A percentile compares a stretch with the other conserved stretches of the same genome.
phyloP scores from a whole-genome alignment of 1,284 basidiomycete genomes.

The Austroboletus novae-zelandiae region DNA sequence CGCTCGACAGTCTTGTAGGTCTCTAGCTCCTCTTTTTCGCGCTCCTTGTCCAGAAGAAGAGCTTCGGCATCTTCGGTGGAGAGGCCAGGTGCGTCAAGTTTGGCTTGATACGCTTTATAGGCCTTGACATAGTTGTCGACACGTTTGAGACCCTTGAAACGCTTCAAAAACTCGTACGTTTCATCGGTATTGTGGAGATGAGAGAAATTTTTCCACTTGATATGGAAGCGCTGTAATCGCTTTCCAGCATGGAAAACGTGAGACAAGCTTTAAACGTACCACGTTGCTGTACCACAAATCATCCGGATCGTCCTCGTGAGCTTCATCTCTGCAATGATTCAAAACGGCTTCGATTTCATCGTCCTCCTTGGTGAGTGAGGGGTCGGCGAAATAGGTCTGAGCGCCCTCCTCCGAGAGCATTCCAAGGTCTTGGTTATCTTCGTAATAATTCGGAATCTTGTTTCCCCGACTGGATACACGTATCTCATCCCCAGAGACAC shows the following conservation, averaged over 20 bases:
- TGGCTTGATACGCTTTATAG: constrained; percentile 71
- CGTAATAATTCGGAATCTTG: constrained; percentile 83
- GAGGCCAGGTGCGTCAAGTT: constrained; percentile 65
- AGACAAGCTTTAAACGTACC: constrained; percentile 38
- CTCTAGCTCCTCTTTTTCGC: constrained; percentile 87
- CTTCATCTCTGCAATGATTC: constrained; percentile 80
- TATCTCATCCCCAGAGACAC: constrained; percentile 59
- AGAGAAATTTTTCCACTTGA: constrained; percentile 95
- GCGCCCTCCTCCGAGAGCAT: constrained; percentile 68
- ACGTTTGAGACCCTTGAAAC: constrained; percentile 92
- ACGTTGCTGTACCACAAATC: constrained; percentile 86
- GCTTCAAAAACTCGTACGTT: constrained; percentile 91
- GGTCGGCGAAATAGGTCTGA: constrained; percentile 53
- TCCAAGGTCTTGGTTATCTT: constrained; percentile 80
- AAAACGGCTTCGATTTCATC: constrained; percentile 91
- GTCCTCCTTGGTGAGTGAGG: constrained; percentile 60
- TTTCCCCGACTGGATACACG: constrained; percentile 80
- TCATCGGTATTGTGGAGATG: constrained; percentile 97
- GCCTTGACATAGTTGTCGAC: constrained; percentile 99
- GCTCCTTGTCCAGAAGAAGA: constrained; percentile 86
- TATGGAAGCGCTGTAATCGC: constrained; percentile 77
- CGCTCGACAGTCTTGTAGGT: constrained; percentile 92
- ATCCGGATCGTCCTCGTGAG: constrained; percentile 67
- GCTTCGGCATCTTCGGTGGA: constrained; percentile 89
- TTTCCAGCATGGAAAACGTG: constrained; percentile 1